Percentiles rank a stretch among this genome's conserved stretches.
Evolutionary conservation across 2,329 filamentous ascomycete genomes (phyloP).

Genomic region (Simplicillium aogashimaense): DNA sequence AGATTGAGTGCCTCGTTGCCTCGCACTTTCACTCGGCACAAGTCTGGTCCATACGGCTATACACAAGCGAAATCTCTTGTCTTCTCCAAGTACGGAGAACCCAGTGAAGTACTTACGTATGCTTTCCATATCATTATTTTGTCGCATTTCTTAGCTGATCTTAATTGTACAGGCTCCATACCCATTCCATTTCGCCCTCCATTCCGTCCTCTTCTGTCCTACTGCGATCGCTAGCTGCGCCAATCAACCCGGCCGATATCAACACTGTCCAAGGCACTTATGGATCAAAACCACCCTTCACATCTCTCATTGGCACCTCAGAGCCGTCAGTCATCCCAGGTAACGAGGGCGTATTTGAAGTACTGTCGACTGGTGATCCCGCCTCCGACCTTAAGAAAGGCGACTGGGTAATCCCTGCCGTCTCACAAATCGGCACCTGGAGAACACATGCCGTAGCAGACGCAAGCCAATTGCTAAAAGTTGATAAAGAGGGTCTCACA

Average conservation of each 20-base stretch:
- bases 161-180: slow-evolving; percentile 45
- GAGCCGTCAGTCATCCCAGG: slow-evolving; percentile 70
- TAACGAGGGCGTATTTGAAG: slow-evolving; percentile 90
- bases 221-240: slow-evolving; percentile 77
- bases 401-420: slow-evolving; percentile 89
- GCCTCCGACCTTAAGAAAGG: slow-evolving; percentile 52
- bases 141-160: slow-evolving; percentile 1
- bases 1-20: too few species aligned
- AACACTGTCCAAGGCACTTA: slow-evolving; percentile 98
- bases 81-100: slow-evolving; percentile 66
- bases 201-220: slow-evolving; percentile 58
- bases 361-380: slow-evolving; percentile 57
- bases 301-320: slow-evolving; percentile 63
- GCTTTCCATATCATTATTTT: slow-evolving; percentile 8
- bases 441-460: slow-evolving; percentile 74
- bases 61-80: slow-evolving; percentile 77
- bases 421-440: slow-evolving; percentile 85
- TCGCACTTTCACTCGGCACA: slow-evolving; percentile 27
- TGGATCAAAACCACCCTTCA: slow-evolving; percentile 73
- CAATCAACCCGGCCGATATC: slow-evolving; percentile 95
- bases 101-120: slow-evolving; percentile 56
- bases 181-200: slow-evolving; percentile 66
- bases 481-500: slow-evolving; percentile 62
- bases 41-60: slow-evolving; percentile 65
- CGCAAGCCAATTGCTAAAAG: slow-evolving; percentile 48